Percentiles rank a stretch among this genome's conserved stretches.
Evolutionary conservation across 768 basidiomycete species (phyloP).

Genomic region (Xanthoconium stramineum): DNA sequence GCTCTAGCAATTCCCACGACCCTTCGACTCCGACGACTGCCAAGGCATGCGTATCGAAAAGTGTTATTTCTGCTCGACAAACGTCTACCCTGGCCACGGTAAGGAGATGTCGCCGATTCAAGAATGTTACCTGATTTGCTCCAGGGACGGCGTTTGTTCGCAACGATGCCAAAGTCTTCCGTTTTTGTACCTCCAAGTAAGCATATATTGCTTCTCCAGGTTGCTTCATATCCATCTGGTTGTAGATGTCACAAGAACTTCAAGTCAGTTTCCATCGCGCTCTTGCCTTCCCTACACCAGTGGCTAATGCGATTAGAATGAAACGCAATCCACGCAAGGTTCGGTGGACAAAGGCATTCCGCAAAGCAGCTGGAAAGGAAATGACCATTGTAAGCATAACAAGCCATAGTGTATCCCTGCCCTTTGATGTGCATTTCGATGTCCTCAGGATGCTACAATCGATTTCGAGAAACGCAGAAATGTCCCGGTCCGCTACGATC

Average conservation of each 20-base stretch:
- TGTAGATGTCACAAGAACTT: constrained; percentile 97
- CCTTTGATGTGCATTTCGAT: neutral
- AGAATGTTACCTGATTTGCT: neutral
- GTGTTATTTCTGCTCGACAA: constrained; percentile 98
- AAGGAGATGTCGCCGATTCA: constrained; percentile 8
- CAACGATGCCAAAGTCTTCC: constrained; percentile 97
- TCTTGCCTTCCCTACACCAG: neutral
- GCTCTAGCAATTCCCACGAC: constrained; percentile 27
- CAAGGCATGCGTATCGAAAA: constrained; percentile 87
- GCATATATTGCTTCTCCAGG: constrained; percentile 23
- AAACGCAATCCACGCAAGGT: constrained; percentile 99
- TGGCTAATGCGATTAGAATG: constrained; percentile 58
- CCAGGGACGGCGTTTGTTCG: constrained; percentile 92
- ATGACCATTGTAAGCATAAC: constrained; percentile 84
- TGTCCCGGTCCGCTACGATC: constrained; percentile 94
- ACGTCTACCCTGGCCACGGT: constrained; percentile 97
- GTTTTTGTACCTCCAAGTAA: constrained; percentile 97
- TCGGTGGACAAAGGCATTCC: constrained; percentile 98
- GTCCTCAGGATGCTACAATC: constrained; percentile 88
- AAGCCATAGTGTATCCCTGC: neutral
- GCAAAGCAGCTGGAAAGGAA: constrained; percentile 98
- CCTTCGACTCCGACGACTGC: neutral
- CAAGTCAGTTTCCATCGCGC: constrained; percentile 59
- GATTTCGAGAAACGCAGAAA: constrained; percentile 99
- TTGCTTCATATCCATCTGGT: constrained; percentile 4